Percentiles rank a stretch among this genome's conserved stretches.
Conservation (phyloP, 1,284 basidiomycete genomes). For the Irpex sp. region DNA sequence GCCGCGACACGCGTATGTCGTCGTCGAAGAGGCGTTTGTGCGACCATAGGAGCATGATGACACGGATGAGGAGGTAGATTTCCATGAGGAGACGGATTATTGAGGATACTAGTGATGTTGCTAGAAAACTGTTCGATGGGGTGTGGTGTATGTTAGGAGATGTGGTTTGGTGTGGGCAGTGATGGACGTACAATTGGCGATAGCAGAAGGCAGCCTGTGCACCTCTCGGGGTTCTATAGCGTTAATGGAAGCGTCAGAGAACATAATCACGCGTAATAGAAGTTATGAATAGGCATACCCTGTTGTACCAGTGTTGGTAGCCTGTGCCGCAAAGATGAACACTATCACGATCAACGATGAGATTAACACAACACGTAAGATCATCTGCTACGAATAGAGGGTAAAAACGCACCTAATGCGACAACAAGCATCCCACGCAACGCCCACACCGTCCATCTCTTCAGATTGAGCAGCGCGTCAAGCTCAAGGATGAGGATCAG, state of each 20-base stretch:
- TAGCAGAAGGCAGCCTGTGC: conserved; percentile 28
- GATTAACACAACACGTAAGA: background rate
- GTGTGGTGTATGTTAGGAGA: too few species aligned
- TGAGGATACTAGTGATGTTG: conserved; percentile 37
- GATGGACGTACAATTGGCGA: conserved; percentile 31
- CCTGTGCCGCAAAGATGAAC: conserved; percentile 38
- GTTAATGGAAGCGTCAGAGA: background rate
- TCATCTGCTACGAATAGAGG: background rate
- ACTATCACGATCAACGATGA: conserved; percentile 23
- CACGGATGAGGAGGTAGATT: conserved; percentile 34
- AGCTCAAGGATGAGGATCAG: conserved; percentile 39
- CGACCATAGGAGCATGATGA: conserved; percentile 23
- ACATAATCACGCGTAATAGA: background rate
- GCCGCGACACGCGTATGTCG: background rate
- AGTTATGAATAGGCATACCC: conserved; percentile 24
- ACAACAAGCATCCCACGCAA: conserved; percentile 31
- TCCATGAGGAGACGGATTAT: conserved; percentile 38
- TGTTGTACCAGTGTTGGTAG: conserved; percentile 34
- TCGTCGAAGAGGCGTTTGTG: background rate
- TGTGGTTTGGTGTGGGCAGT: too few species aligned
- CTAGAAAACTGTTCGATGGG: too few species aligned
- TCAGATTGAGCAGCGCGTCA: conserved; percentile 24
- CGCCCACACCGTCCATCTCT: conserved; percentile 29
- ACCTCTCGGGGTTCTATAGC: conserved; percentile 11
- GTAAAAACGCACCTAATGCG: conserved; percentile 32